Conservation (phyloP, 495 filamentous ascomycete species). For the Parachaetomium inaequale region DNA sequence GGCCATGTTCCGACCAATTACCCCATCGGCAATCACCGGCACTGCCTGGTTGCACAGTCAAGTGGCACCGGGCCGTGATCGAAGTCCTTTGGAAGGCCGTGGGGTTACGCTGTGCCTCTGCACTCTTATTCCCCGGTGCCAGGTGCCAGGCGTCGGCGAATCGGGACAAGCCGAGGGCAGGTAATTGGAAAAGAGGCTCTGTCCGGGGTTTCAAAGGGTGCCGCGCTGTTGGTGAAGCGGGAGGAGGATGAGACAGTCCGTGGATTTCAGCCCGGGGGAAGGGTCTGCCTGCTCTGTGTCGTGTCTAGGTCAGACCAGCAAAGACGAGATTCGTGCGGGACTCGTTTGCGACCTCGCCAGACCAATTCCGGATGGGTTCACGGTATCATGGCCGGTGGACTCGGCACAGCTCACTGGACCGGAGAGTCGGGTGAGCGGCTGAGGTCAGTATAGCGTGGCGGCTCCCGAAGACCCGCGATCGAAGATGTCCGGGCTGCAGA, state of each 20-base stretch:
- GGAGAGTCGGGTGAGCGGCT: constrained; percentile 1
- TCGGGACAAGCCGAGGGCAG: constrained; percentile 21
- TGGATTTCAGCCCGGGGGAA: neutral
- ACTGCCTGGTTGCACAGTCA: constrained; percentile 18
- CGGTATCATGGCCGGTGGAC: constrained; percentile 34
- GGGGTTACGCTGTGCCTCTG: constrained; percentile 20
- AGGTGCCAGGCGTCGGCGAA: constrained; percentile 23
- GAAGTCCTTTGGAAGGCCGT: constrained; percentile 1
- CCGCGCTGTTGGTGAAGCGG: neutral
- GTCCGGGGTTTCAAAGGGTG: neutral
- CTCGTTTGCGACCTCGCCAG: constrained; percentile 28
- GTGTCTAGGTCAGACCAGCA: constrained; percentile 13
- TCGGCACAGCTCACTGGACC: constrained; percentile 3
- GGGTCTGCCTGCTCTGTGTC: neutral
- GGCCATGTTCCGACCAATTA: constrained; percentile 42
- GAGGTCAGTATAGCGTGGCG: constrained; percentile 7
- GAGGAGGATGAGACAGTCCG: constrained; percentile 1
- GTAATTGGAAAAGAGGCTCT: constrained; percentile 10
- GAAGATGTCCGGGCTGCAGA: neutral
- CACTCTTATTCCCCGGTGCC: constrained; percentile 16
- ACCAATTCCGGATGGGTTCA: constrained; percentile 30
- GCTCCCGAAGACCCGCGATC: neutral
- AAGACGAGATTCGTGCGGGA: constrained; percentile 17
- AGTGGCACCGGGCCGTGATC: constrained; percentile 25
- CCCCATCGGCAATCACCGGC: constrained; percentile 22